A percentile compares a stretch with the other conserved stretches of the same genome.
These are phyloP conservation scores for Corchorus olitorius DNA, from an alignment of 345 rosid genomes.

Conservation along the genomic window DNA sequence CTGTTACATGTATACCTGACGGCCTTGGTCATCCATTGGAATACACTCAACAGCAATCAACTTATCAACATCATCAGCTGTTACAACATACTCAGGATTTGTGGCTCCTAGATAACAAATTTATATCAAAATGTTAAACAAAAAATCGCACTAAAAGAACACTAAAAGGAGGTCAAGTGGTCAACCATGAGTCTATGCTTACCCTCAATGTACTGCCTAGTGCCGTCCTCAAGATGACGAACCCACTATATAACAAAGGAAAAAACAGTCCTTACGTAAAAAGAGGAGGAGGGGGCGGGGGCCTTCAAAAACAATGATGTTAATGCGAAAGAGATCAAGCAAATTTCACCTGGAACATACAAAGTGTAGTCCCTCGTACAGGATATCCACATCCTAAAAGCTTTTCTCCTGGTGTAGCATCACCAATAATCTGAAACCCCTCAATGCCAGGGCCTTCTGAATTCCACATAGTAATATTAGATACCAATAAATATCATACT, in stretches of 20 bases:
- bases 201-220: constrained; percentile 94
- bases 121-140: not conserved
- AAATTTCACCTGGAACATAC: constrained; percentile 89
- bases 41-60: constrained; percentile 97
- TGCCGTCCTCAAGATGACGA: constrained; percentile 96
- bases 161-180: not conserved
- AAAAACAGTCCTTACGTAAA: not conserved
- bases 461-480: constrained; percentile 33
- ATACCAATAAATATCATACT: constrained; percentile 19
- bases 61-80: constrained; percentile 98
- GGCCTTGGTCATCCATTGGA: constrained; percentile 98
- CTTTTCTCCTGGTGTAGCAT: constrained; percentile 84
- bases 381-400: constrained; percentile 95
- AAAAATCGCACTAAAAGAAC: not conserved
- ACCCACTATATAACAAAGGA: constrained; percentile 61
- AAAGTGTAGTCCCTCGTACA: constrained; percentile 89
- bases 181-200: constrained; percentile 26
- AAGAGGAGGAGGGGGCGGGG: not conserved
- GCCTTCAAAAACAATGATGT: not conserved
- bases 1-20: constrained; percentile 54
- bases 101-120: constrained; percentile 72
- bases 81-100: constrained; percentile 92
- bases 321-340: constrained; percentile 16
- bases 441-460: constrained; percentile 91
- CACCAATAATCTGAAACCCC: constrained; percentile 88